A percentile compares a stretch with the other conserved stretches of the same genome.
phyloP scores from a whole-genome alignment of 305 asterid genomes.

The Fraxinus sp. region DNA sequence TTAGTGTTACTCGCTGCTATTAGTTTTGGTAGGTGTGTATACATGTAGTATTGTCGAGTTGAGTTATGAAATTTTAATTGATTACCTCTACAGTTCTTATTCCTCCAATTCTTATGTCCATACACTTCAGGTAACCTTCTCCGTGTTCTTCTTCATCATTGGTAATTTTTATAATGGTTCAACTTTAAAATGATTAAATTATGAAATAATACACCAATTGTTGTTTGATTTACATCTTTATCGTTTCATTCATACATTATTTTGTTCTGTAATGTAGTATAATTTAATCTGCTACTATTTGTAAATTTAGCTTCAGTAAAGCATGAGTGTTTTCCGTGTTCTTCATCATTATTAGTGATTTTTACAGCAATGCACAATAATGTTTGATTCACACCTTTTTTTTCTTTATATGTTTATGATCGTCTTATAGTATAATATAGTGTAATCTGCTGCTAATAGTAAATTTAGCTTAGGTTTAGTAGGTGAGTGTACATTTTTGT shows the following conservation, averaged over 20 bases:
- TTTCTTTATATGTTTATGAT: not conserved
- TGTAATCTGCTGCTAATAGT: slow-evolving; percentile 3
- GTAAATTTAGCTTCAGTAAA: not conserved
- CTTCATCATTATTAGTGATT: not conserved
- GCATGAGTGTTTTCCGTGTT: not conserved
- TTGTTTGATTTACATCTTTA: not conserved
- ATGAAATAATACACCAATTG: not conserved
- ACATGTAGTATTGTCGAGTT: slow-evolving; percentile 26
- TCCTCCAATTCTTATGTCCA: slow-evolving; percentile 3
- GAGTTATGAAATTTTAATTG: slow-evolving; percentile 17
- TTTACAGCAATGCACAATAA: not conserved
- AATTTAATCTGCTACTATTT: not conserved
- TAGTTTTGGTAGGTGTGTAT: not conserved
- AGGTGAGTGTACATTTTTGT: not conserved
- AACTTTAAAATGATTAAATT: not conserved
- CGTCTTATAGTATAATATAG: not conserved
- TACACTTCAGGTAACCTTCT: slow-evolving; percentile 19
- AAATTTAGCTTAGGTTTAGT: slow-evolving; percentile 4
- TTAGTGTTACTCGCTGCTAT: not conserved
- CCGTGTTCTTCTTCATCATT: not conserved
- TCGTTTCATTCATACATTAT: not conserved
- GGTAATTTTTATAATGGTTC: not conserved
- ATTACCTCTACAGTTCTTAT: not conserved
- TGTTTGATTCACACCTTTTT: not conserved
- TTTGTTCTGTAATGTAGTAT: not conserved